Evolutionary conservation across 768 basidiomycete genomes (phyloP), one percentile per base, ranked within the genome.

Genomic region (Vishniacozyma victoriae): DNA sequence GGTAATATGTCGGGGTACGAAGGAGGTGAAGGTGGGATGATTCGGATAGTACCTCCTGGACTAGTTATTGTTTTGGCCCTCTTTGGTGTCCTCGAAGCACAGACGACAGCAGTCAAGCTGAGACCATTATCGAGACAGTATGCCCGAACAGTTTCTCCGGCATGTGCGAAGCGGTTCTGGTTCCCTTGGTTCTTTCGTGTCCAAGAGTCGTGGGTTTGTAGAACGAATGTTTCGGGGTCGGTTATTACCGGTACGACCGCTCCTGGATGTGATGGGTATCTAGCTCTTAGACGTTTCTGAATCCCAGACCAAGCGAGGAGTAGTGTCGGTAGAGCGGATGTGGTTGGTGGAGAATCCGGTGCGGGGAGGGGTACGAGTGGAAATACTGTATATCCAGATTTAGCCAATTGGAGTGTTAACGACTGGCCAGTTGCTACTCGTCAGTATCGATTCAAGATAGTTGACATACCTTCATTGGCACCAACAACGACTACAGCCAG

Each of bases 321-420:
- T 1, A 66, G 52, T 11, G 50, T 26, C 1, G 60, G 53, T 13
- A 66, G 43, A 2, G 64, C 55, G 4, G 49, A 25, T 3, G 60
- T 60, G 15, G 64, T 62, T 4, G 62, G 54, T 14, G 60, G 57
- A 5, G 64, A 58, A 5, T 49, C 14, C 12, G 54, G 47, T 0
- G 58, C 46, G 3, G 64, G 64, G 5, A 59, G 49, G 9, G 64
- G 60, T 4, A 66, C 41, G 18, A 66, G 45, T 14, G 64, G 56
- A 41, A 66, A 66, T 43, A 63, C 61, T 5, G 60, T 66, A 39
- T 66, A 66, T 33, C 64, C 64, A 12, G 48, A 48, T 45, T 57
- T 57, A 13, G 64, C 64, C 2, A 66, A 50, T 22, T 52, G 52
- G 18, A 66, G 49, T 4, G 58, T 60, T 13, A 66, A 48, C 2